A percentile compares a stretch with the other conserved stretches of the same genome.
Conservation (phyloP, 306 rosid genomes). For the Cucurbita argyrosperma region DNA sequence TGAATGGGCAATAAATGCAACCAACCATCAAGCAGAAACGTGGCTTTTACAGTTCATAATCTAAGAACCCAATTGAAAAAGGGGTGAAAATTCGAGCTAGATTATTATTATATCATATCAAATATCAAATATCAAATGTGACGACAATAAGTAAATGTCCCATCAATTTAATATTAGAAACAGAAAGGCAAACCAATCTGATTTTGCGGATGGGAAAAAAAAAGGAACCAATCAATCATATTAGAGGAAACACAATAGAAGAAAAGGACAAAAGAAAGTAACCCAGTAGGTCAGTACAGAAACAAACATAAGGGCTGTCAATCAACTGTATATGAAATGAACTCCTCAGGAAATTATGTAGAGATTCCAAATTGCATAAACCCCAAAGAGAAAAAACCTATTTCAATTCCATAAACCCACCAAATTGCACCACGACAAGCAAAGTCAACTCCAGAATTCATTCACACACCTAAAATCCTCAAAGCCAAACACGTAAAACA, state of each 20-base stretch:
- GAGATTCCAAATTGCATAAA: background rate
- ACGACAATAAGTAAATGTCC: conserved; percentile 35
- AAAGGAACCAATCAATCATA: conserved; percentile 20
- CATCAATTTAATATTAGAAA: conserved; percentile 47
- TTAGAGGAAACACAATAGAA: conserved; percentile 1
- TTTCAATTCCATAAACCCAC: background rate
- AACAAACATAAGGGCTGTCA: conserved; percentile 3
- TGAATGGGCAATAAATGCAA: conserved; percentile 1
- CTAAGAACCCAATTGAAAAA: background rate
- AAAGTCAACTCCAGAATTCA: background rate
- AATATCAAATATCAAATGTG: conserved; percentile 23
- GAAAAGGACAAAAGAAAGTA: background rate
- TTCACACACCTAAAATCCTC: background rate
- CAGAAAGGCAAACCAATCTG: conserved; percentile 18
- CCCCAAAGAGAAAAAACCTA: background rate
- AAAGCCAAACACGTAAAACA: background rate
- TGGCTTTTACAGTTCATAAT: conserved; percentile 4
- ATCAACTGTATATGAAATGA: background rate
- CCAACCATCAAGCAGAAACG: conserved; percentile 12
- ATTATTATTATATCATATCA: background rate
- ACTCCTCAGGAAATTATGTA: background rate
- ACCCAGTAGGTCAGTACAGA: background rate
- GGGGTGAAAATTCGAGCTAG: conserved; percentile 3
- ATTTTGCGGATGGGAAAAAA: conserved; percentile 23
- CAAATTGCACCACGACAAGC: background rate